Conservation (phyloP, 345 rosid species). For the Aquilaria sinensis region DNA sequence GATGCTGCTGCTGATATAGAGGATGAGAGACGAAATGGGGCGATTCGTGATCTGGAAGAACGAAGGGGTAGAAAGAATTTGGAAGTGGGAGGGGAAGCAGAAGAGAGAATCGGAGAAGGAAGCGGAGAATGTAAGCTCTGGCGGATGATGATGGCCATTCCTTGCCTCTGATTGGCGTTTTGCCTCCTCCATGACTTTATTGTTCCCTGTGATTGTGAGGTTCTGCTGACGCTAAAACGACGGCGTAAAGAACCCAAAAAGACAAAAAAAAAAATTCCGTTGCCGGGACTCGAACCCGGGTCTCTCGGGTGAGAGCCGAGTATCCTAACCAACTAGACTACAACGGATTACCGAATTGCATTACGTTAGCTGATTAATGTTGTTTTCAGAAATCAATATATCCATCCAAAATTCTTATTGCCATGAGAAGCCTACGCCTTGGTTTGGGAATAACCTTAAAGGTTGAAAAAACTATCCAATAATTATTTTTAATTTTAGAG, state of each 20-base stretch:
- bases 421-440: too few species aligned
- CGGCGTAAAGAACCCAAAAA: neutral
- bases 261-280: slow-evolving; percentile 26
- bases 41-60: slow-evolving; percentile 8
- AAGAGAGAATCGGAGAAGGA: neutral
- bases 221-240: neutral
- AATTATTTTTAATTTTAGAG: too few species aligned
- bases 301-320: slow-evolving; percentile 78
- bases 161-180: neutral
- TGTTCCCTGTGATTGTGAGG: too few species aligned
- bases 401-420: too few species aligned
- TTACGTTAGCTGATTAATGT: too few species aligned
- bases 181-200: too few species aligned
- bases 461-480: too few species aligned
- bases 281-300: slow-evolving; percentile 75
- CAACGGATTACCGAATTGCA: slow-evolving; percentile 28
- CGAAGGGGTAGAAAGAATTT: slow-evolving; percentile 6
- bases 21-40: slow-evolving; percentile 14
- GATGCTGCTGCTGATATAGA: neutral
- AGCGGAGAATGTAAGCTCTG: slow-evolving; percentile 19
- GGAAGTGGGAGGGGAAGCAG: slow-evolving; percentile 7
- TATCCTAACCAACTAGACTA: slow-evolving; percentile 76
- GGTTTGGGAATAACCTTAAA: too few species aligned
- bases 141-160: slow-evolving; percentile 38
- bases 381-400: too few species aligned